A percentile compares a stretch with the other conserved stretches of the same genome.
phyloP scores from a whole-genome alignment of 1,284 basidiomycete species.

The Gastroboletus turbinatus region DNA sequence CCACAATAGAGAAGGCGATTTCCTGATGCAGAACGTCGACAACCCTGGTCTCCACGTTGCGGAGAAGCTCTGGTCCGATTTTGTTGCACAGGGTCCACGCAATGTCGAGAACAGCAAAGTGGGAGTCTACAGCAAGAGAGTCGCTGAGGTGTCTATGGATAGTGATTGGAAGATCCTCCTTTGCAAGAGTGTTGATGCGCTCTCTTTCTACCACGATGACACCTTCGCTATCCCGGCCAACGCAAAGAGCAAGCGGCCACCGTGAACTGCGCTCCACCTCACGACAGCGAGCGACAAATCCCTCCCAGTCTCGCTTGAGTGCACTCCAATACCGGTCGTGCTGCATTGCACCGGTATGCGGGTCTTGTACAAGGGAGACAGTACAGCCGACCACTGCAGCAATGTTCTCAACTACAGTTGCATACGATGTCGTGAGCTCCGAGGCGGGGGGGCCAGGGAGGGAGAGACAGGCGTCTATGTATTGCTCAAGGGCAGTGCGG shows the following conservation, averaged over 20 bases:
- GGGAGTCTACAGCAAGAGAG: conserved; percentile 44
- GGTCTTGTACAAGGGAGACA: conserved; percentile 69
- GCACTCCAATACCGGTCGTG: conserved; percentile 81
- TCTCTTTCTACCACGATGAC: conserved; percentile 77
- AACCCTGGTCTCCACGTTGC: conserved; percentile 56
- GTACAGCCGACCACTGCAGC: conserved; percentile 85
- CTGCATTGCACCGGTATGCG: conserved; percentile 76
- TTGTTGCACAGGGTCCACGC: conserved; percentile 60
- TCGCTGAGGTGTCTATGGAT: conserved; percentile 49
- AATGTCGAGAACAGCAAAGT: conserved; percentile 55
- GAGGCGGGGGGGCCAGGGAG: conserved; percentile 55
- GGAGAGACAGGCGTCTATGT: conserved; percentile 69
- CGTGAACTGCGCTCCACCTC: conserved; percentile 84
- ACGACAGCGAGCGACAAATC: conserved; percentile 84
- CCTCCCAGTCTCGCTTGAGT: conserved; percentile 90
- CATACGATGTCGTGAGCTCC: conserved; percentile 59
- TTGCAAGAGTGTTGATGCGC: conserved; percentile 62
- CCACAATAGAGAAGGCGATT: conserved; percentile 68
- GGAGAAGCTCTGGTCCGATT: conserved; percentile 55
- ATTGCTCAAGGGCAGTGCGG: conserved; percentile 77
- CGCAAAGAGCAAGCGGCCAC: conserved; percentile 74
- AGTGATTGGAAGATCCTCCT: conserved; percentile 66
- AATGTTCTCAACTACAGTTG: conserved; percentile 74
- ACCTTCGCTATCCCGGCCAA: conserved; percentile 46
- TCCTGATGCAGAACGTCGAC: conserved; percentile 71